Base-by-base conservation (phyloP, 2,329 filamentous ascomycete species). In the Trichoderma lentiforme region DNA sequence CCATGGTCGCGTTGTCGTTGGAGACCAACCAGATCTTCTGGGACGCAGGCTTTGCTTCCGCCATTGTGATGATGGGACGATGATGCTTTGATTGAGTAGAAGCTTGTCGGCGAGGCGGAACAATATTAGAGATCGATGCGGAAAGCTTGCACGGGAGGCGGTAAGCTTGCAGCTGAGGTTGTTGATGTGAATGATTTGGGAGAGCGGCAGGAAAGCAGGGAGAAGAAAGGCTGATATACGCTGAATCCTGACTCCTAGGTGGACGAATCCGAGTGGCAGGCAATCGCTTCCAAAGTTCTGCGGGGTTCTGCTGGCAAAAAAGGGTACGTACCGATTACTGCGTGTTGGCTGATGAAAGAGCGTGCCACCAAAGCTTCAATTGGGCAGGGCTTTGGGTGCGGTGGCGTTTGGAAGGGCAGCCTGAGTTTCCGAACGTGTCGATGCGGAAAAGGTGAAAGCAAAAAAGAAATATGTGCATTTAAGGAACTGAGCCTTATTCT, bases 1-100 rank as follows among this genome's bases (percentile, higher is more conserved):
- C 81, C 66, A 88, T 83, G 32, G 79, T 76, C 60, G 83, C 82
- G 71, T 78, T 80, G 74, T 89, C 87, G 76, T 87, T 88, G 82
- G 86, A 87, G 75, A 81, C 78, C 34, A 89, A 79, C 77, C 81
- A 84, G 76, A 88, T 80, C 80, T 84, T 86, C 36, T 73, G 75
- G 47, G 70, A 75, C n/a, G 73, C 71, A 56, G 77, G 69, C 71
- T 77, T 78, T 47, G 75, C 69, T 51, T 83, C 81, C 72, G 81
- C 74, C 83, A 84, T 84, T 73, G 72, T 80, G 76, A 71, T 66
- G 68, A 72, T 64, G 24, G 36, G 26, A 28, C 57, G 57, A 71
- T 69, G 69, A 72, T 64, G 24, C 34, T 26, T 6, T 61, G 15
- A 4, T 53, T 53, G 14, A 24, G 32, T n/a, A 36, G 32, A 43